Conservation (phyloP, 148 eudicot species). For the Amaranthus palmeri region DNA sequence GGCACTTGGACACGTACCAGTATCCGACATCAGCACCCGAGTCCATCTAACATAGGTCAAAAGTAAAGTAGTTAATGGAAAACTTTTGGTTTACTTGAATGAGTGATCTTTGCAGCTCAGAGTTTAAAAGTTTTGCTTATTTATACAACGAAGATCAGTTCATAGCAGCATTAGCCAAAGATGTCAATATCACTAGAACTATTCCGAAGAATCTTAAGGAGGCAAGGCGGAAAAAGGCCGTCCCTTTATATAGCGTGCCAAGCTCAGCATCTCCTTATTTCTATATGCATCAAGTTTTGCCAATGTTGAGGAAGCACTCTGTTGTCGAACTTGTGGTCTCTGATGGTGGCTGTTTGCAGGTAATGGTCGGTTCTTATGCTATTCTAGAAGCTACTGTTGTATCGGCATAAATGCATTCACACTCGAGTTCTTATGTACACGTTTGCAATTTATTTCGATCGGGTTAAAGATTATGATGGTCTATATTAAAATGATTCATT, state of each 20-base stretch:
- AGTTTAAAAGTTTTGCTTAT: conserved; percentile 92
- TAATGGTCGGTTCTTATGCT: conserved; percentile 23
- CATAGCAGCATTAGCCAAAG: conserved; percentile 64
- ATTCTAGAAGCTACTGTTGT: too few species aligned
- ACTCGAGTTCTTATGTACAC: not conserved
- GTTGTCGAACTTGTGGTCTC: conserved; percentile 70
- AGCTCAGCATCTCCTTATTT: conserved; percentile 60
- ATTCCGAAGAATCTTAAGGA: conserved; percentile 90
- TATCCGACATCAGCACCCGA: too few species aligned
- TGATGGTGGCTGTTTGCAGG: conserved; percentile 97
- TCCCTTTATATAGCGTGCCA: conserved; percentile 66
- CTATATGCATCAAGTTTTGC: conserved; percentile 75
- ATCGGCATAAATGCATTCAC: too few species aligned
- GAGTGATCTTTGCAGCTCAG: conserved; percentile 46
- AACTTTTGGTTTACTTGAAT: not conserved
- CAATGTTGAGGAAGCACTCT: conserved; percentile 62
- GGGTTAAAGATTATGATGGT: too few species aligned
- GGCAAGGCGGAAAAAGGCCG: conserved; percentile 66
- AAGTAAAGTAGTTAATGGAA: not conserved
- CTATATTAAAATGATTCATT: too few species aligned
- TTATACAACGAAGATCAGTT: conserved; percentile 88
- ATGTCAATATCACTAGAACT: conserved; percentile 66
- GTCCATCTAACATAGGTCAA: too few species aligned
- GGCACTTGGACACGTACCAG: too few species aligned
- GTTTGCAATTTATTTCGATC: not conserved